phyloP scores from a whole-genome alignment of 169 alveolate genomes.

The Cryptosporidium andersoni region DNA sequence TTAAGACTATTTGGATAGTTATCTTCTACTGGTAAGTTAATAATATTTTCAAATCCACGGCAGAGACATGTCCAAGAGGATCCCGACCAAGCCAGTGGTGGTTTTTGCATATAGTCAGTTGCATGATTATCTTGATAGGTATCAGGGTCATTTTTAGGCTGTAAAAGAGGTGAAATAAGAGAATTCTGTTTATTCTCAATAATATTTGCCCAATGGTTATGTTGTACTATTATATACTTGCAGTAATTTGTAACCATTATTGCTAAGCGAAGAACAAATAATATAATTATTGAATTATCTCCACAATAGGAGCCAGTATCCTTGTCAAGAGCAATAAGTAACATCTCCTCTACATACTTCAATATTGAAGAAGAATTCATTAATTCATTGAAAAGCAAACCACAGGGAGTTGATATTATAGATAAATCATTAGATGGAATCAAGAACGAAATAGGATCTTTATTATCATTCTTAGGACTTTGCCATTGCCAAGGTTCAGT shows the following conservation, averaged over 20 bases:
- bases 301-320: constrained; percentile 72
- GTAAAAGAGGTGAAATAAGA: not conserved
- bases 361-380: constrained; percentile 73
- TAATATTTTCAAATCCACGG: constrained; percentile 26
- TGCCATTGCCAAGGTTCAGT: constrained; percentile 79
- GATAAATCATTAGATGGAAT: constrained; percentile 29
- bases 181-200: not conserved
- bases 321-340: constrained; percentile 72
- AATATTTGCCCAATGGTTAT: constrained; percentile 36
- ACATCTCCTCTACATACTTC: constrained; percentile 53
- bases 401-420: constrained; percentile 76
- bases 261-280: constrained; percentile 66
- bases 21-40: too few species aligned
- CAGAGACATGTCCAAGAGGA: constrained; percentile 5
- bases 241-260: constrained; percentile 59
- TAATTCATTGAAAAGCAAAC: constrained; percentile 82
- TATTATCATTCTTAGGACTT: not conserved
- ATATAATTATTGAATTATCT: constrained; percentile 48
- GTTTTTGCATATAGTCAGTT: not conserved
- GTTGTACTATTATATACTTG: constrained; percentile 62
- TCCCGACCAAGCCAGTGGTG: not conserved
- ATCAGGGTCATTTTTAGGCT: too few species aligned
- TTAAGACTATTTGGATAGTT: too few species aligned
- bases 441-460: not conserved
- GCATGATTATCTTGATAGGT: not conserved